Evolutionary conservation across 495 filamentous ascomycete genomes (phyloP), one percentile per base, ranked within the genome.

Genomic region (Lichina pygmaea): DNA sequence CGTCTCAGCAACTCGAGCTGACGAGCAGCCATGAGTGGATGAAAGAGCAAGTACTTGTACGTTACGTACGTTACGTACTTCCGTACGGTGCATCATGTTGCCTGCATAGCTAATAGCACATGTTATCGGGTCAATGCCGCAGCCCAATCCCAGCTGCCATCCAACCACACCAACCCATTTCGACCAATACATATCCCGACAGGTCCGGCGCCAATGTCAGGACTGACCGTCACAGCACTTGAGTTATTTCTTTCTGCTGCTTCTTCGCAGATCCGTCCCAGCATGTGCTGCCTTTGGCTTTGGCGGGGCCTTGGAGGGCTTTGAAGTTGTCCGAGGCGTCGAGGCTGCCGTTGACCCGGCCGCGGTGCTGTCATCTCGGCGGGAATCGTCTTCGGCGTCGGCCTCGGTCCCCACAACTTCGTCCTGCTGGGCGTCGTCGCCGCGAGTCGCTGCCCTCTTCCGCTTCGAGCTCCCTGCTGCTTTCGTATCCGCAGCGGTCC

Each of bases 381-480:
- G 52, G 24, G 24, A 24, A 17, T 53, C 53, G 37, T 59, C 49
- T 46, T 52, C 51, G 37, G 51, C 53, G 46, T 53, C 48, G 12
- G 51, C 46, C 36, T 53, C 49, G 41, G 56, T 46, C 48, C 50
- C 52, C 8, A 33, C 54, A 46, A 53, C 51, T 43, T 59, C 50
- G 30, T 52, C 54, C 38, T 52, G 54, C 42, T 49, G 48, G 39
- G 40, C 41, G 6, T 52, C 47, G 42, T 54, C 51, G 6, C 58
- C 62, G 39, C 56, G 60, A 13, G 62, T 60, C 7, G 63, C 62
- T 46, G 61, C 62, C 36, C 55, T 52, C 37, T 57, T 60, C 34
- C 62, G 53, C 0, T 57, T 53, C 8, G 59, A 58, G 31, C 61
- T 54, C 8, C 58, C 52, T 24, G 60, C 36, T 43, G 57, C 56